Evolutionary conservation across 352 stramenopile species (phyloP).

Genomic region (Pythium utonaiense): DNA sequence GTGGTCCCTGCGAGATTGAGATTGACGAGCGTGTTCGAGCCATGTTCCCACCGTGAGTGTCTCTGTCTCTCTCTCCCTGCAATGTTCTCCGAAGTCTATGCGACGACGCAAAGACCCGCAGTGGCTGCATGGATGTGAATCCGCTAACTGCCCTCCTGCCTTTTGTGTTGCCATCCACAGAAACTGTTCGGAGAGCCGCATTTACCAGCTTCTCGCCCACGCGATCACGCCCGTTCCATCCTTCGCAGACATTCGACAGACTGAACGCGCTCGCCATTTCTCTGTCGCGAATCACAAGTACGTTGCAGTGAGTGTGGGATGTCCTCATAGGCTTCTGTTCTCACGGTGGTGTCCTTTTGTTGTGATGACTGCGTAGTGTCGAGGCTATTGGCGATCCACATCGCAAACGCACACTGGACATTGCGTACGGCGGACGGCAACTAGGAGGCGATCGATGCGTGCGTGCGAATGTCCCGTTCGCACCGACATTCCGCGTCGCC

Average conservation of each 20-base stretch:
- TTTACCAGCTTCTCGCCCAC: slow-evolving; percentile 72
- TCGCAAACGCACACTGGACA: slow-evolving; percentile 32
- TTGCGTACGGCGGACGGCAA: slow-evolving; percentile 47
- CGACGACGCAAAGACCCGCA: slow-evolving; percentile 6
- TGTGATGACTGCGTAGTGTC: slow-evolving; percentile 5
- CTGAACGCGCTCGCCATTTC: slow-evolving; percentile 34
- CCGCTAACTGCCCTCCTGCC: not conserved
- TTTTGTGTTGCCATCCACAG: slow-evolving; percentile 18
- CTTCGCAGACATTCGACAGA: slow-evolving; percentile 51
- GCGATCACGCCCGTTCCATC: slow-evolving; percentile 60
- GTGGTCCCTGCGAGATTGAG: slow-evolving; percentile 3
- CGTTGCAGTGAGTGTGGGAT: not conserved
- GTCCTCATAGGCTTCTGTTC: not conserved
- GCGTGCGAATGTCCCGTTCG: slow-evolving; percentile 64
- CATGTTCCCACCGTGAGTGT: slow-evolving; percentile 46
- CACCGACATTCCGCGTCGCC: slow-evolving; percentile 49
- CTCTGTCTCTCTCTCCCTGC: no score
- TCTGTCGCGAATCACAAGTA: slow-evolving; percentile 49
- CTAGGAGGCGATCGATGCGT: slow-evolving; percentile 66
- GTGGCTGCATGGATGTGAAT: not conserved
- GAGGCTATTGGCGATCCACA: slow-evolving; percentile 14
- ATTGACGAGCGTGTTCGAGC: slow-evolving; percentile 34
- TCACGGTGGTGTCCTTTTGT: not conserved
- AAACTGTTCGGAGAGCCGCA: slow-evolving; percentile 49
- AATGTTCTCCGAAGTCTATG: not conserved